Conservation (phyloP, 352 stramenopile genomes). For the Hyaloperonospora brassicae region DNA sequence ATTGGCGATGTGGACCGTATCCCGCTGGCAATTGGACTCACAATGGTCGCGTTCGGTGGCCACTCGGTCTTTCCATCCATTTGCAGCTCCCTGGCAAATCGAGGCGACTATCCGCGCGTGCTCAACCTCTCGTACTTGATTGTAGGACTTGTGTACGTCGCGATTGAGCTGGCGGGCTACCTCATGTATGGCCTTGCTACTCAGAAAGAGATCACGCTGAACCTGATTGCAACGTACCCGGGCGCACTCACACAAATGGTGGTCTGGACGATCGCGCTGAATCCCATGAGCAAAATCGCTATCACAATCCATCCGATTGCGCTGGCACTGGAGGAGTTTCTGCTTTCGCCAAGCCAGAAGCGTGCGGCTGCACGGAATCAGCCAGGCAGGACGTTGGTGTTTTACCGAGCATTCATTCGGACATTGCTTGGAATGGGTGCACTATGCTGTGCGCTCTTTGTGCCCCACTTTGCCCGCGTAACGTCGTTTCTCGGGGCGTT, state of each 20-base stretch:
- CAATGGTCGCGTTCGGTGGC: conserved; percentile 82
- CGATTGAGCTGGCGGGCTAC: conserved; percentile 71
- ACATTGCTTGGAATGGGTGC: conserved; percentile 43
- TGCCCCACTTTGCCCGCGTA: conserved; percentile 78
- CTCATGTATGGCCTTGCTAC: conserved; percentile 76
- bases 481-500: conserved; percentile 82
- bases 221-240: conserved; percentile 62
- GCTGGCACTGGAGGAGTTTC: conserved; percentile 62
- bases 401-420: conserved; percentile 62
- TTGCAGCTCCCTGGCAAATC: conserved; percentile 71
- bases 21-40: conserved; percentile 72
- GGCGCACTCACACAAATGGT: conserved; percentile 55
- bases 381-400: conserved; percentile 25
- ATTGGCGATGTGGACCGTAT: conserved; percentile 60
- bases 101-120: conserved; percentile 49
- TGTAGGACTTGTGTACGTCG: conserved; percentile 59
- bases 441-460: conserved; percentile 58
- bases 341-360: conserved; percentile 43
- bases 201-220: conserved; percentile 82
- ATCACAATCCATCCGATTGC: conserved; percentile 79
- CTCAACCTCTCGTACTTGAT: conserved; percentile 71
- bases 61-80: conserved; percentile 88
- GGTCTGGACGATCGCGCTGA: conserved; percentile 78
- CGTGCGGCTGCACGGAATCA: conserved; percentile 21
- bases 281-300: conserved; percentile 85